Base-by-base conservation (phyloP, 257 asterid species). In the Scutellaria barbata region DNA sequence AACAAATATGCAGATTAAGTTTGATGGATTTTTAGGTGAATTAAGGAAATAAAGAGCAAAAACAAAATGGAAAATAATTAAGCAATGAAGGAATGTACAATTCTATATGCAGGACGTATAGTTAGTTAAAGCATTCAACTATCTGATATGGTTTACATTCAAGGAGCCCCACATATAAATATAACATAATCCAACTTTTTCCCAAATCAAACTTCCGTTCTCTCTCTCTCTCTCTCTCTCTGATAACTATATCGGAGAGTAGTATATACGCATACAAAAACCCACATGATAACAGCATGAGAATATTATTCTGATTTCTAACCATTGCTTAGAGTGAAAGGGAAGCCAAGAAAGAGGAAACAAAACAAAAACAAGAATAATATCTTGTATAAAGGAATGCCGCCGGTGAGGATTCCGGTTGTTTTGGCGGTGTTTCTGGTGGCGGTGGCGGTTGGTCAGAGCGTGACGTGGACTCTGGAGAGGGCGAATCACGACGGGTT, bases 401-500 rank as follows among this genome's bases (percentile, higher is more conserved):
- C 69, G 80, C 83, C 81, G 72, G 67, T 42, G 43, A 54, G 25
- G 57, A 12, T 79, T 80, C 73, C 61, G 78, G 75, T 60, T 25
- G 65, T 64, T 63, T 67, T 48, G 59, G 81, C 71, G 72, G 76
- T 62, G 79, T n/a, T 79, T 22, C 11, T 77, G 71, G 18, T 75
- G 42, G 47, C 77, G 76, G 77, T 62, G 78, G 70, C 66, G 76
- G 84, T 61, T 25, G 80, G 72, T 64, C 78, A 75, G 78, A 77
- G 81, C 74, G 3, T 85, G 80, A 80, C 89, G 47, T 67, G 86
- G 81, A 74, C 74, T 66, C 85, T 93, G 6, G 98, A 93, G 77
- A 81, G 89, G 71, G 94, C 91, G 62, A 94, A 81, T 76, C 90
- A 84, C 59, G 77, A 65, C 2, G 87, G 92, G 48, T 72, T 87